Evolutionary conservation across 768 basidiomycete genomes (phyloP).

Genomic region (Omphalotus guepiniiformis): DNA sequence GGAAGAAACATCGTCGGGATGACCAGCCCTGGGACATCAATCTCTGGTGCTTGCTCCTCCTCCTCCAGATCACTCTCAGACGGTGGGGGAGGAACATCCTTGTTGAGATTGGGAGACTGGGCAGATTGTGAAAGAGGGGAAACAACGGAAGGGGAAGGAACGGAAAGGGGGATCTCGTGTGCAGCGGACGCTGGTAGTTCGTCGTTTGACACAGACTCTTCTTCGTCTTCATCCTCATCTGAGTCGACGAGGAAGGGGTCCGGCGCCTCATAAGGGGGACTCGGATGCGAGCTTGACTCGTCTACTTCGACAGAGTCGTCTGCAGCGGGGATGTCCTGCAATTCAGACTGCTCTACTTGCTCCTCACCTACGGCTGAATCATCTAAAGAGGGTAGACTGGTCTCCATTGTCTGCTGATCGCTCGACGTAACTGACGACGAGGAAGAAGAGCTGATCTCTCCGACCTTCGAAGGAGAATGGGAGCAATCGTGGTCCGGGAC

Average conservation of each 20-base stretch:
- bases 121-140: conserved; percentile 18
- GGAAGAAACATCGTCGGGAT: conserved; percentile 80
- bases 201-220: conserved; percentile 26
- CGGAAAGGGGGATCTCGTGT: not conserved
- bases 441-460: too few species aligned
- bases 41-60: conserved; percentile 48
- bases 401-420: too few species aligned
- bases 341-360: too few species aligned
- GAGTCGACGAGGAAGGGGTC: conserved; percentile 61
- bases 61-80: conserved; percentile 28
- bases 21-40: conserved; percentile 67
- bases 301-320: too few species aligned
- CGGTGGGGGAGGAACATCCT: conserved; percentile 51
- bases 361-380: too few species aligned
- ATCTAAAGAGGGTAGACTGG: too few species aligned
- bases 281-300: too few species aligned
- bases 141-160: conserved; percentile 15
- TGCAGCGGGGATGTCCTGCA: too few species aligned
- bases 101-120: conserved; percentile 41
- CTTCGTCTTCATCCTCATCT: conserved; percentile 31
- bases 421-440: too few species aligned
- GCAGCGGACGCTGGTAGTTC: conserved; percentile 33
- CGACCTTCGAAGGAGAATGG: too few species aligned
- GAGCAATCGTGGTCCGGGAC: too few species aligned
- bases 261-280: conserved; percentile 47